Percentiles rank a stretch among this genome's conserved stretches.
Conservation (phyloP, 1,284 basidiomycete genomes). For the Peniophora sp. region DNA sequence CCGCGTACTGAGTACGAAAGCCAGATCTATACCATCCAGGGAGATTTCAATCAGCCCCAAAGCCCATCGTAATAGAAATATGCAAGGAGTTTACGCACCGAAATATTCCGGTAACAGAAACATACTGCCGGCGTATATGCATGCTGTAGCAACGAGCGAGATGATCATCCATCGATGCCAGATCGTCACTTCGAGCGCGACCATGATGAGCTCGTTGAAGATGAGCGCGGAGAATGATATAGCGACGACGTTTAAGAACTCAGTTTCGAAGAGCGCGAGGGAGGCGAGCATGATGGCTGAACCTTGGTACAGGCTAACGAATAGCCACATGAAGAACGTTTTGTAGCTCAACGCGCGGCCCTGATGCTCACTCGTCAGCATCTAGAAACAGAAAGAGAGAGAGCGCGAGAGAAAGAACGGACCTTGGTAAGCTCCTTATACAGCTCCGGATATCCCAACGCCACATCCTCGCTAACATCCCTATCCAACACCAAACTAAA, state of each 20-base stretch:
- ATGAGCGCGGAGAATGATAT: slow-evolving; percentile 97
- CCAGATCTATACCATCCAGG: slow-evolving; percentile 59
- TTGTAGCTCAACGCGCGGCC: slow-evolving; percentile 90
- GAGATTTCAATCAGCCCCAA: background rate
- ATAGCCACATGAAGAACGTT: slow-evolving; percentile 97
- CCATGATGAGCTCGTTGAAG: slow-evolving; percentile 98
- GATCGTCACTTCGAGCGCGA: slow-evolving; percentile 93
- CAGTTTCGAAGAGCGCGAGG: slow-evolving; percentile 92
- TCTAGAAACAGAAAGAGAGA: too few species aligned
- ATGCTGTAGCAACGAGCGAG: slow-evolving; percentile 83
- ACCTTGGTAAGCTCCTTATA: slow-evolving; percentile 98
- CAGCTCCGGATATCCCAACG: slow-evolving; percentile 92
- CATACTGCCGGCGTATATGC: slow-evolving; percentile 89
- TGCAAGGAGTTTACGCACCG: slow-evolving; percentile 57
- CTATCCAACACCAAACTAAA: slow-evolving; percentile 95
- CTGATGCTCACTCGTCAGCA: slow-evolving; percentile 29
- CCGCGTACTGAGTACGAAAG: slow-evolving; percentile 81
- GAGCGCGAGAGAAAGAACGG: background rate
- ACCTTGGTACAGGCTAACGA: slow-evolving; percentile 97
- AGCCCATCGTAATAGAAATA: background rate
- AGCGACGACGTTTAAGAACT: slow-evolving; percentile 96
- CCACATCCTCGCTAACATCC: slow-evolving; percentile 94
- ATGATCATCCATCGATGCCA: slow-evolving; percentile 98
- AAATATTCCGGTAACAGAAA: slow-evolving; percentile 96
- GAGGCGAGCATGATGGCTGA: slow-evolving; percentile 99